Conservation (phyloP, 345 rosid species). For the Lepidium sativum region DNA sequence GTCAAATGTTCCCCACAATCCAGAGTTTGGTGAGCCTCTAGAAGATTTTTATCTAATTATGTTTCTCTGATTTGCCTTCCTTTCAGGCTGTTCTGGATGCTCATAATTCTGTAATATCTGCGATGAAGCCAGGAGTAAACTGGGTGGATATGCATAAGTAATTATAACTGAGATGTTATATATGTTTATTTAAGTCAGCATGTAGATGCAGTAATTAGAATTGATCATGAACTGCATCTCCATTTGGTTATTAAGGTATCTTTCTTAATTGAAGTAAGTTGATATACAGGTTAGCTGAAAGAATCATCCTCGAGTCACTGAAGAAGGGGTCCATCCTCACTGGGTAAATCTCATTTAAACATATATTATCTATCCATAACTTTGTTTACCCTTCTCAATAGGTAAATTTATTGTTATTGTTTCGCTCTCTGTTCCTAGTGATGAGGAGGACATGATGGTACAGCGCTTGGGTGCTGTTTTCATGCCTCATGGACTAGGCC, state of each 20-base stretch:
- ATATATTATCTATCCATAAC: not conserved
- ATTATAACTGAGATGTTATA: conserved; percentile 17
- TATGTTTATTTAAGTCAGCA: not conserved
- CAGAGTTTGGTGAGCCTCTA: not conserved
- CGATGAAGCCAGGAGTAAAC: conserved; percentile 80
- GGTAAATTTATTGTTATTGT: not conserved
- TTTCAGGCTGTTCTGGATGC: conserved; percentile 78
- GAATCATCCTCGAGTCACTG: conserved; percentile 60
- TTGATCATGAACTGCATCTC: not conserved
- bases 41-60: not conserved
- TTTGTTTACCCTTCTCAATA: not conserved
- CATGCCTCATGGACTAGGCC: conserved; percentile 98
- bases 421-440: conserved; percentile 29
- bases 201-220: not conserved
- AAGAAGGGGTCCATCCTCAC: conserved; percentile 48
- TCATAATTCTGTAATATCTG: conserved; percentile 71
- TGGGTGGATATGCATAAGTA: conserved; percentile 97
- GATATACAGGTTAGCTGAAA: conserved; percentile 74
- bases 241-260: conserved; percentile 3
- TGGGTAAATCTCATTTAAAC: conserved; percentile 42
- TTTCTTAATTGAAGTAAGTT: conserved; percentile 8
- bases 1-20: not conserved
- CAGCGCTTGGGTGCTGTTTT: conserved; percentile 75
- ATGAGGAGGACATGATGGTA: conserved; percentile 73
- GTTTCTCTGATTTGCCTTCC: conserved; percentile 12